A percentile compares a stretch with the other conserved stretches of the same genome.
Conservation (phyloP, 169 alveolate genomes). For the Eimeria praecox region DNA sequence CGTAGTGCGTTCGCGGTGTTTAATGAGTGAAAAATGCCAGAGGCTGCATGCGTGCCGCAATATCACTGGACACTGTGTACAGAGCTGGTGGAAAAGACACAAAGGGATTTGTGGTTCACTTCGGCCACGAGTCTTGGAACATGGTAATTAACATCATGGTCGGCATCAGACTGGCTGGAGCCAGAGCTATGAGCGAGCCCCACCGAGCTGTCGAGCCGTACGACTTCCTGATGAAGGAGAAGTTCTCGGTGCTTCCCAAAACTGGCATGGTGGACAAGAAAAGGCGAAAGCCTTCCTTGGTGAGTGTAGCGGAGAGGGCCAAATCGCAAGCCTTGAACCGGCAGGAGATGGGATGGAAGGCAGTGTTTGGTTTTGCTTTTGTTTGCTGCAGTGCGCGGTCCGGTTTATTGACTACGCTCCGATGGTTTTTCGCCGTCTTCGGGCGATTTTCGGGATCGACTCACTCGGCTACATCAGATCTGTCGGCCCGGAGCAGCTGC, state of each 20-base stretch:
- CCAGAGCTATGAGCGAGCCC: constrained; percentile 80
- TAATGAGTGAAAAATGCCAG: background rate
- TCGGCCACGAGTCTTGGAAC: constrained; percentile 87
- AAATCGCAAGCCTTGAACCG: background rate
- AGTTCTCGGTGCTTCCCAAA: constrained; percentile 83
- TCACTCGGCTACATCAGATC: constrained; percentile 96
- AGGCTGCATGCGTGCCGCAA: background rate
- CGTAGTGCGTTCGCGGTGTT: background rate
- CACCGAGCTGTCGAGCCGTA: constrained; percentile 82
- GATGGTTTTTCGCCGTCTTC: constrained; percentile 95
- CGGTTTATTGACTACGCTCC: constrained; percentile 97
- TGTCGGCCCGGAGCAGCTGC: constrained; percentile 98
- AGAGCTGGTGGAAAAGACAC: constrained; percentile 44
- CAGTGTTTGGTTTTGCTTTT: background rate
- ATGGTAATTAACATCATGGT: constrained; percentile 85
- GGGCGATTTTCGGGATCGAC: constrained; percentile 93
- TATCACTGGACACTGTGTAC: background rate
- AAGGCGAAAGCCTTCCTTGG: constrained; percentile 47
- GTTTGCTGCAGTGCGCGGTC: constrained; percentile 71
- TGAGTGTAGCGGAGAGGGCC: constrained; percentile 21
- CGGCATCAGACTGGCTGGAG: constrained; percentile 85
- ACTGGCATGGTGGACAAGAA: constrained; percentile 76
- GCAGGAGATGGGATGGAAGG: background rate
- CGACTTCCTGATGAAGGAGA: constrained; percentile 85
- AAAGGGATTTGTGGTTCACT: constrained; percentile 87